phyloP scores from a whole-genome alignment of 179 eudicot genomes.

The Kewa caespitosa region DNA sequence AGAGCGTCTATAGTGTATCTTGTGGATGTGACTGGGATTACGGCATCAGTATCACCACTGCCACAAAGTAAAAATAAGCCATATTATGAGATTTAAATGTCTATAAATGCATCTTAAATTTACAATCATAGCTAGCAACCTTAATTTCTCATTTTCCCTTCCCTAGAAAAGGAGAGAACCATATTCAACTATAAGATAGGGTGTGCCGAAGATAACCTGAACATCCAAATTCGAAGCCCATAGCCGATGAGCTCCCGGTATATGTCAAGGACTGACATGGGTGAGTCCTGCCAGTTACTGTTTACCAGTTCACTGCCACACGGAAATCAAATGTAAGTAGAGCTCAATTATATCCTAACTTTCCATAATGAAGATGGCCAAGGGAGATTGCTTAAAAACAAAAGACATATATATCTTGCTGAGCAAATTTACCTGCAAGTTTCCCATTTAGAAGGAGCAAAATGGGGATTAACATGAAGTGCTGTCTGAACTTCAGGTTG shows the following conservation, averaged over 20 bases:
- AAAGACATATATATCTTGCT: background rate
- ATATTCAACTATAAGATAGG: background rate
- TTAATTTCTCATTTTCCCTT: background rate
- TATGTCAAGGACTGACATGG: constrained; percentile 64
- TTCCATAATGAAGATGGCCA: background rate
- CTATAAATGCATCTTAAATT: background rate
- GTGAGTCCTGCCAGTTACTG: constrained; percentile 72
- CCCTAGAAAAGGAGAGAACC: background rate
- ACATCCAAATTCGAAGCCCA: constrained; percentile 88
- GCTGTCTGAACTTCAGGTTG: constrained; percentile 89
- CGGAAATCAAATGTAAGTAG: background rate
- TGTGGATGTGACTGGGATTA: constrained; percentile 85
- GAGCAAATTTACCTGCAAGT: constrained; percentile 74
- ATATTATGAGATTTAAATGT: background rate
- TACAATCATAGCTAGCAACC: too few relatives aligned
- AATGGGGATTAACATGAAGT: constrained; percentile 64
- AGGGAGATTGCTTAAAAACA: background rate
- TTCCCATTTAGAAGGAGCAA: constrained; percentile 70
- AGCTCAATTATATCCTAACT: background rate
- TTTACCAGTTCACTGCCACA: constrained; percentile 53
- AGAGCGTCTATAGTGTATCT: constrained; percentile 75
- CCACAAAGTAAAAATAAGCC: constrained; percentile 2
- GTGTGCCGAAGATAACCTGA: constrained; percentile 53
- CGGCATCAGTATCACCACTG: constrained; percentile 93
- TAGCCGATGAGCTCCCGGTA: constrained; percentile 69